These are phyloP conservation scores for Tremella mesenterica DNA, from an alignment of 768 basidiomycete species.

Conservation along the genomic window DNA sequence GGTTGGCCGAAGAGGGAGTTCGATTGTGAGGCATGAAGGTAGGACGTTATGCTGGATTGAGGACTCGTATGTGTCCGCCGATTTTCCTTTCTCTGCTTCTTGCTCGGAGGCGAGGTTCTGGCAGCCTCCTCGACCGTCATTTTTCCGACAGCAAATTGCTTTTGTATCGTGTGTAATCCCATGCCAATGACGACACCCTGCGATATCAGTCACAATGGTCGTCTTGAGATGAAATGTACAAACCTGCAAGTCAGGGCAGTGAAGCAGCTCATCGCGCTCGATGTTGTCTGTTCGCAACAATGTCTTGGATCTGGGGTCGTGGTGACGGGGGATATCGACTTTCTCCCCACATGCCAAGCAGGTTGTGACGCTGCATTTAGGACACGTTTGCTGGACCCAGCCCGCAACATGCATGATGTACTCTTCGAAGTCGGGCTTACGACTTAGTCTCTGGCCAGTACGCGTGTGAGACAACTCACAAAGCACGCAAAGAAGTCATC, in stretches of 20 bases:
- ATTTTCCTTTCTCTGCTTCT: slow-evolving; percentile 25
- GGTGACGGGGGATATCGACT: slow-evolving; percentile 27
- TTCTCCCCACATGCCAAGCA: slow-evolving; percentile 69
- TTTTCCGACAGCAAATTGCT: slow-evolving; percentile 49
- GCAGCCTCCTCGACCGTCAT: background rate
- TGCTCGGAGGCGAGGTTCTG: background rate
- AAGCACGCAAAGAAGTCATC: slow-evolving; percentile 74
- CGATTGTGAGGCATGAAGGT: background rate
- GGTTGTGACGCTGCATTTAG: slow-evolving; percentile 51
- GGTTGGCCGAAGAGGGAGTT: background rate
- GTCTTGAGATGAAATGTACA: background rate
- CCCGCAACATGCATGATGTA: slow-evolving; percentile 60
- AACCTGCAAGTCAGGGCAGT: slow-evolving; percentile 65
- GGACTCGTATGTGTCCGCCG: background rate
- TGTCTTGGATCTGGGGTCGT: slow-evolving; percentile 33
- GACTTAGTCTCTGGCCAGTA: background rate
- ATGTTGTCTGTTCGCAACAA: slow-evolving; percentile 32
- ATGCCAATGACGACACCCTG: slow-evolving; percentile 87
- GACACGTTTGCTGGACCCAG: slow-evolving; percentile 57
- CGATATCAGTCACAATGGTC: background rate
- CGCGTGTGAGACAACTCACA: slow-evolving; percentile 50
- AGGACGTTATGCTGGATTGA: background rate
- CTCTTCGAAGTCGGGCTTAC: slow-evolving; percentile 60
- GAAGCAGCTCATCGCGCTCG: slow-evolving; percentile 59
- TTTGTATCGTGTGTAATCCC: slow-evolving; percentile 77